A percentile compares a stretch with the other conserved stretches of the same genome.
phyloP scores from a whole-genome alignment of 352 stramenopile genomes.

The Pythium biforme region DNA sequence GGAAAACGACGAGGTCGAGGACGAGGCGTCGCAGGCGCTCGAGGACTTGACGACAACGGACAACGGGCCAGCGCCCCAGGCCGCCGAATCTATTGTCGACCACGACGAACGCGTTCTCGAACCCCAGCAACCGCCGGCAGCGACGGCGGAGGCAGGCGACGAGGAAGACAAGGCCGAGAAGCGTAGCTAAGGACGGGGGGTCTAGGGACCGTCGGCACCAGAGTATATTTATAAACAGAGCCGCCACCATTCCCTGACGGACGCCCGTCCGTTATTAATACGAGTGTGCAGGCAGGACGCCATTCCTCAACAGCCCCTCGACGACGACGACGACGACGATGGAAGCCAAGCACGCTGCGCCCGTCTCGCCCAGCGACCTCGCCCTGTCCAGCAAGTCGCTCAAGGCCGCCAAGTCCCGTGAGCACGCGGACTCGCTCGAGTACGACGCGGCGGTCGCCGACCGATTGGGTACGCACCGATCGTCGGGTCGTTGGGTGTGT shows the following conservation, averaged over 20 bases:
- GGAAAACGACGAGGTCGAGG: slow-evolving; percentile 17
- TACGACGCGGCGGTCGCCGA: slow-evolving; percentile 57
- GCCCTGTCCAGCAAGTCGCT: slow-evolving; percentile 61
- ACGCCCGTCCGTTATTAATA: neutral
- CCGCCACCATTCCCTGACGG: neutral
- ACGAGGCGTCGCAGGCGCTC: neutral
- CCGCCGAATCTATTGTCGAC: neutral
- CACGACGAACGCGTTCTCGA: neutral
- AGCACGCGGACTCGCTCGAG: slow-evolving; percentile 72
- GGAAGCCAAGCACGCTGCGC: slow-evolving; percentile 54
- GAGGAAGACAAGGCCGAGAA: neutral
- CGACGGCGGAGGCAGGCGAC: neutral
- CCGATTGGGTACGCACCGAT: slow-evolving; percentile 41
- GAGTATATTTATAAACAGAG: slow-evolving; percentile 9
- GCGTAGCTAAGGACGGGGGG: neutral
- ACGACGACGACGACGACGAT: too few relatives aligned
- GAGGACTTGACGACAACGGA: neutral
- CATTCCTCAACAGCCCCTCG: too few relatives aligned
- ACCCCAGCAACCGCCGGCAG: neutral
- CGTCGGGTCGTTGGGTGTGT: neutral
- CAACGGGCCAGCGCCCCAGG: too few relatives aligned
- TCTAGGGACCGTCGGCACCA: neutral
- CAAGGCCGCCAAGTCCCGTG: slow-evolving; percentile 58
- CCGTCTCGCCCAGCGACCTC: slow-evolving; percentile 56
- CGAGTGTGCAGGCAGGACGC: neutral